These are phyloP conservation scores for Kappamyces sp. DNA, from an alignment of 192 early-diverging fungal species.

Conservation along the genomic window DNA sequence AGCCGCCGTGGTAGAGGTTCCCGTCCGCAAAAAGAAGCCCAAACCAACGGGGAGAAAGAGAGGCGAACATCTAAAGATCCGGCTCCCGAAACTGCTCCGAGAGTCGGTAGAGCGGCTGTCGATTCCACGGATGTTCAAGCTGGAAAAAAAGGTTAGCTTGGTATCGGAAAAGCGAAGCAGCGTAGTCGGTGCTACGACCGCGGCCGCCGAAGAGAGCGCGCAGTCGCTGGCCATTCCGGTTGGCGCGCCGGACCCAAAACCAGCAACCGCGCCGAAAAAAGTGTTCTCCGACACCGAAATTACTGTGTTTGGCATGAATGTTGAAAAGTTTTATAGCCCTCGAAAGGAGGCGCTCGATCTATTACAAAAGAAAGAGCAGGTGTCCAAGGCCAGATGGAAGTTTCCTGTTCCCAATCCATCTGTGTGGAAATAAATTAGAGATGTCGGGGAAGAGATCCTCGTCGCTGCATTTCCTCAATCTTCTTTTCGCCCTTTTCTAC, in stretches of 20 bases:
- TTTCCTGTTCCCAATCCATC: slow-evolving; percentile 6
- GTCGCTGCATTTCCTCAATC: slow-evolving; percentile 7
- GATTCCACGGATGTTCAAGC: slow-evolving; percentile 1
- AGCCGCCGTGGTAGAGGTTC: slow-evolving; percentile 5
- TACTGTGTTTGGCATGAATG: not conserved
- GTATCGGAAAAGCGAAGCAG: slow-evolving; percentile 8
- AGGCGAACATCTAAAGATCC: slow-evolving; percentile 2
- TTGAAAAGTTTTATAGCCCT: not conserved
- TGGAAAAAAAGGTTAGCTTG: not conserved
- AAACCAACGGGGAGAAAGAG: slow-evolving; percentile 14
- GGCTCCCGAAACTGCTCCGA: slow-evolving; percentile 13
- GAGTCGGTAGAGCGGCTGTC: slow-evolving; percentile 20
- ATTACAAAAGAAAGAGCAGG: too few species aligned
- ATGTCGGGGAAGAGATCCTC: not conserved
- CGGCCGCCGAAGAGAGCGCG: not conserved
- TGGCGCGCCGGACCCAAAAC: not conserved
- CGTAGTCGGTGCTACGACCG: not conserved
- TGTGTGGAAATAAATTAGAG: slow-evolving; percentile 16
- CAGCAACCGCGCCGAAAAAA: not conserved
- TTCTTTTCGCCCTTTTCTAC: slow-evolving; percentile 35
- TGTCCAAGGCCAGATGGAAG: too few species aligned
- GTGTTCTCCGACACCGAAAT: not conserved
- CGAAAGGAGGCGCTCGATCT: not conserved
- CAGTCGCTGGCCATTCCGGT: not conserved
- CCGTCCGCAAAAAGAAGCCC: not conserved